phyloP scores from a whole-genome alignment of 1,284 basidiomycete genomes.

The Afroboletus lepidellus region DNA sequence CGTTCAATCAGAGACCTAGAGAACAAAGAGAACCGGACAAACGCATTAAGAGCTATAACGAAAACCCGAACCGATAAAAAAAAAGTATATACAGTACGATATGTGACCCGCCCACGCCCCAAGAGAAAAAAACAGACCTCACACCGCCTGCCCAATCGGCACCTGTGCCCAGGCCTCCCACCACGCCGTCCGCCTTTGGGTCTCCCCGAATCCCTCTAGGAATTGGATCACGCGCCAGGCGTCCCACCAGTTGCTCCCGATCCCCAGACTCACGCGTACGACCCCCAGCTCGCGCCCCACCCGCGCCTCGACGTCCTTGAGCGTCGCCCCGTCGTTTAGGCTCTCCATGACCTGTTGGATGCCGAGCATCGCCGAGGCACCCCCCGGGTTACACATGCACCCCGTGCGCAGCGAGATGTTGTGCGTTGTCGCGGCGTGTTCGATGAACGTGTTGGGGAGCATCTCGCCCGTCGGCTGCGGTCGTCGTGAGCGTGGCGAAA shows the following conservation, averaged over 20 bases:
- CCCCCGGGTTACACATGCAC: conserved; percentile 84
- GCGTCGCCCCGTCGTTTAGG: conserved; percentile 57
- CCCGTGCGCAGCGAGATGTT: conserved; percentile 76
- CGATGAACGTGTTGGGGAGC: conserved; percentile 69
- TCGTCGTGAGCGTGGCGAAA: background rate
- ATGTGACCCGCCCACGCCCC: too few relatives aligned
- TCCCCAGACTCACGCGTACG: conserved; percentile 70
- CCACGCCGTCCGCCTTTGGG: conserved; percentile 40
- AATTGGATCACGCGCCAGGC: conserved; percentile 68
- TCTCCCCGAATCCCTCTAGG: conserved; percentile 46
- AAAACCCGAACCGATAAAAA: too few relatives aligned
- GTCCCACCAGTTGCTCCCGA: conserved; percentile 73
- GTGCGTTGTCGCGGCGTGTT: conserved; percentile 59
- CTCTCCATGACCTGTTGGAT: conserved; percentile 66
- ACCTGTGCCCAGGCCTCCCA: conserved; percentile 40
- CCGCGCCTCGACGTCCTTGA: conserved; percentile 56
- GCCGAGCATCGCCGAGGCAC: conserved; percentile 66
- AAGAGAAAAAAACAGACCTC: conserved; percentile 1
- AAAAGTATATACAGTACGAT: too few relatives aligned
- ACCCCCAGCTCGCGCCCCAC: conserved; percentile 72
- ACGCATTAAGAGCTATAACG: too few relatives aligned
- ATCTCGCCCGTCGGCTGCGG: conserved; percentile 59
- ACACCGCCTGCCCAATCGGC: conserved; percentile 33
- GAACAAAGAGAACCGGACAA: too few relatives aligned
- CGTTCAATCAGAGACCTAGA: too few relatives aligned